Evolutionary conservation across 225 moss, liverwort and hornwort species (phyloP), one percentile per base, ranked within the genome.

Genomic region (Sphagnum contortum): DNA sequence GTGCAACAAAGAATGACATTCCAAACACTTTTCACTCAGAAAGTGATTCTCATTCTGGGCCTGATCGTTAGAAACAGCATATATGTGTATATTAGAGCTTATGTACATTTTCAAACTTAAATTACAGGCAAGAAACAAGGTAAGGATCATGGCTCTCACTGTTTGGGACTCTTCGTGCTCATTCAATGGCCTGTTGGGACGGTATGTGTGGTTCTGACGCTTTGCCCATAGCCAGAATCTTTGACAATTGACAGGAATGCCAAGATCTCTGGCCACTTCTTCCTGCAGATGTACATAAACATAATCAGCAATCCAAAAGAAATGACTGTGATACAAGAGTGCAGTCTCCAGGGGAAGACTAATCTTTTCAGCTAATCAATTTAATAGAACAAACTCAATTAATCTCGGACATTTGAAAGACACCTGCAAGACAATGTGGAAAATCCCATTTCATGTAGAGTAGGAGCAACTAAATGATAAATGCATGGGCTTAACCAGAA

Each of bases 191-290:
- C 85, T 78, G 47, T 85, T 87, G 3, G 90, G 90, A 48, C 90
- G 82, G 71, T 90, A 90, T 8, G 90, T 90, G 61, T 83, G 90
- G 69, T 90, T 90, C 48, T 87, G 90, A 55, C 90, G 80, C 66
- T 85, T 75, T 2, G 90, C 90, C 90, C 87, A 90, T 2, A 90
- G 72, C 90, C 90, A 90, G 66, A 85, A 90, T 58, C 85, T 78
- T 69, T 85, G 90, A 72, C 77, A 85, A 60, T 55, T 54, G 47
- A 85, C 82, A 61, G 90, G 87, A 44, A 90, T 83, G 13, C 84
- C 87, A 29, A 77, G 74, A 61, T 87, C 87, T 72, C 74, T 90
- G 45, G 80, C 82, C 47, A 90, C 80, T 72, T 87, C 90, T 74
- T 90, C 90, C 90, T 90, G 66, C 50, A 60, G 45, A 64, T 5